Percentiles rank a stretch among this genome's conserved stretches.
phyloP scores from a whole-genome alignment of 1,139 yeast genomes.

The Hyphopichia burtonii region DNA sequence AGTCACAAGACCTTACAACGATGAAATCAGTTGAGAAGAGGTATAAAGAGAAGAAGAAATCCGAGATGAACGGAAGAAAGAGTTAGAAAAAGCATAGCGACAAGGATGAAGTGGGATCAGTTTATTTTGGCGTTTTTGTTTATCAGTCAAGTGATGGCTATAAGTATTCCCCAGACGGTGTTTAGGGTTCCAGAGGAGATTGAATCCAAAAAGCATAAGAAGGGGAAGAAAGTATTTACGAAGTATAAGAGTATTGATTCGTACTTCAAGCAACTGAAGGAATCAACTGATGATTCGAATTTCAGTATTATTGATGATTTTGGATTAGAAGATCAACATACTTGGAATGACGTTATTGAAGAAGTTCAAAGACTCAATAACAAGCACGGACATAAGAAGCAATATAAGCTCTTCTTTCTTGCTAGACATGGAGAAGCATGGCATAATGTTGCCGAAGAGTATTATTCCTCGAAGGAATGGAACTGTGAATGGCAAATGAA shows the following conservation, averaged over 20 bases:
- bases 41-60: not conserved
- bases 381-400: slow-evolving; percentile 7
- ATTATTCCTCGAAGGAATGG: slow-evolving; percentile 25
- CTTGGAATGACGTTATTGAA: slow-evolving; percentile 17
- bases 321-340: slow-evolving; percentile 16
- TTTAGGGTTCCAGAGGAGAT: not conserved
- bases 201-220: not conserved
- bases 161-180: not conserved
- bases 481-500: slow-evolving; percentile 29
- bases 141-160: not conserved
- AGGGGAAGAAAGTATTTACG: slow-evolving; percentile 4
- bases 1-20: not conserved
- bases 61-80: too few species aligned
- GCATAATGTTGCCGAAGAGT: slow-evolving; percentile 32
- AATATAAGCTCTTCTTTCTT: slow-evolving; percentile 30
- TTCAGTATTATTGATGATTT: slow-evolving; percentile 16
- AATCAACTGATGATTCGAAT: slow-evolving; percentile 11
- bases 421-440: slow-evolving; percentile 45
- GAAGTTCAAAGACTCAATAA: slow-evolving; percentile 11
- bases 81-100: too few species aligned
- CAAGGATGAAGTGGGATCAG: too few species aligned
- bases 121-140: not conserved
- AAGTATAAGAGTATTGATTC: slow-evolving; percentile 11
- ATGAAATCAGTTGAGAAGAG: not conserved
- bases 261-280: slow-evolving; percentile 22